Conservation (phyloP, 495 filamentous ascomycete genomes). For the Cairneyella variabilis region DNA sequence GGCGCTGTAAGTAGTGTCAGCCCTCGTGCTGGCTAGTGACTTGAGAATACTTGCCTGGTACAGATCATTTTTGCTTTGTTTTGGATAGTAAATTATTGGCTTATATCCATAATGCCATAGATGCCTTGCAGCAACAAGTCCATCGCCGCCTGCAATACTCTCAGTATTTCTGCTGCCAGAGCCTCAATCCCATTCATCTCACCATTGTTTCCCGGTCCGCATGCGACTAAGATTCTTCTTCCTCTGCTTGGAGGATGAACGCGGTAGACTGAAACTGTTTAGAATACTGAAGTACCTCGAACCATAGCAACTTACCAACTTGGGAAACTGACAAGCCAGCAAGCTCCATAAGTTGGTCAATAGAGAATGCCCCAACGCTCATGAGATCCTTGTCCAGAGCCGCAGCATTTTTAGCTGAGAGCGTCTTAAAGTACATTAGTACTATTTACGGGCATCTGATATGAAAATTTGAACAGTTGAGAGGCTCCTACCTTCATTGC, state of each 20-base stretch:
- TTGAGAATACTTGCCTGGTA: conserved; percentile 58
- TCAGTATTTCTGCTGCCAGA: not conserved
- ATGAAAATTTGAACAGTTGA: no score
- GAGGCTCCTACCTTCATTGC: conserved; percentile 10
- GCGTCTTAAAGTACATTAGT: conserved; percentile 50
- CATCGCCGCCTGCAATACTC: conserved; percentile 68
- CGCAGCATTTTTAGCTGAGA: conserved; percentile 81
- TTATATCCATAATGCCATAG: conserved; percentile 91
- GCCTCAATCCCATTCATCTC: conserved; percentile 21
- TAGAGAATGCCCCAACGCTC: conserved; percentile 84
- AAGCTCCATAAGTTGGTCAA: conserved; percentile 97
- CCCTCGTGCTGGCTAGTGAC: not conserved
- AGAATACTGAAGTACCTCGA: not conserved
- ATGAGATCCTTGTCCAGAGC: conserved; percentile 92
- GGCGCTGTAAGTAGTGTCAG: conserved; percentile 50
- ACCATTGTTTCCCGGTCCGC: conserved; percentile 96
- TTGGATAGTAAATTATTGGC: conserved; percentile 90
- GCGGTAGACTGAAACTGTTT: conserved; percentile 59
- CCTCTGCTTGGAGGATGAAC: conserved; percentile 75
- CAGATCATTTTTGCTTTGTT: conserved; percentile 81
- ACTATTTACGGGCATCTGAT: no score
- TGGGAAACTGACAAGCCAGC: conserved; percentile 92
- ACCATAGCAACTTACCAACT: conserved; percentile 54
- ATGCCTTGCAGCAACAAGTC: conserved; percentile 91
- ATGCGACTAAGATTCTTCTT: conserved; percentile 76